Evolutionary conservation across 345 rosid species (phyloP).

Genomic region (Syzygium aromaticum): DNA sequence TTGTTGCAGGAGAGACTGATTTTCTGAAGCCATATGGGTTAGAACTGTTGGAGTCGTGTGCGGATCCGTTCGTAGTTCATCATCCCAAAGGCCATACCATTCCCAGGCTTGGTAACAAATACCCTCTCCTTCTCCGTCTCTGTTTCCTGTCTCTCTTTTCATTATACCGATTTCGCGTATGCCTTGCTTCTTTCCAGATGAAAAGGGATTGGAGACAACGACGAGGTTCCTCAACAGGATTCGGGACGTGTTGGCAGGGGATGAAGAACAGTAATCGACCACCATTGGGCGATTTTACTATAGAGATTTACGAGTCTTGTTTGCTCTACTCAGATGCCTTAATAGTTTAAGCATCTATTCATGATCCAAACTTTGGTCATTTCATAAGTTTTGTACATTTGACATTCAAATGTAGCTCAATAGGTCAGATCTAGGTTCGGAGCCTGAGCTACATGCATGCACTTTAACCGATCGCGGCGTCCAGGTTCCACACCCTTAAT

Average conservation of each 20-base stretch:
- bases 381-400: background rate
- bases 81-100: conserved; percentile 97
- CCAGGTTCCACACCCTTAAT: background rate
- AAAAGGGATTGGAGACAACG: conserved; percentile 33
- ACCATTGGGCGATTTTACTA: background rate
- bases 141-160: background rate
- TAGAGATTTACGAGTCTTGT: background rate
- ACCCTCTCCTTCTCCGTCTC: background rate
- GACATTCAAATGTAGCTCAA: background rate
- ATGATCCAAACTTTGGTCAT: background rate
- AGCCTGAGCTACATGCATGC: background rate
- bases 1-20: conserved; percentile 69
- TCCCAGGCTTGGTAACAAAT: conserved; percentile 58
- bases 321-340: background rate
- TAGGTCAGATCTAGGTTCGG: background rate
- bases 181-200: conserved; percentile 37
- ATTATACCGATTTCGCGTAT: background rate
- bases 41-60: conserved; percentile 39
- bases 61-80: conserved; percentile 48
- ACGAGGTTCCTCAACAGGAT: conserved; percentile 39
- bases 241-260: conserved; percentile 13
- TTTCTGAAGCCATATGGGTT: conserved; percentile 63
- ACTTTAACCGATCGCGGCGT: background rate
- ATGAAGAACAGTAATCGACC: conserved; percentile 3
- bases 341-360: background rate